Percentiles rank a stretch among this genome's conserved stretches.
Conservation (phyloP, 164 flowering plant genomes). For the Sedum album region DNA sequence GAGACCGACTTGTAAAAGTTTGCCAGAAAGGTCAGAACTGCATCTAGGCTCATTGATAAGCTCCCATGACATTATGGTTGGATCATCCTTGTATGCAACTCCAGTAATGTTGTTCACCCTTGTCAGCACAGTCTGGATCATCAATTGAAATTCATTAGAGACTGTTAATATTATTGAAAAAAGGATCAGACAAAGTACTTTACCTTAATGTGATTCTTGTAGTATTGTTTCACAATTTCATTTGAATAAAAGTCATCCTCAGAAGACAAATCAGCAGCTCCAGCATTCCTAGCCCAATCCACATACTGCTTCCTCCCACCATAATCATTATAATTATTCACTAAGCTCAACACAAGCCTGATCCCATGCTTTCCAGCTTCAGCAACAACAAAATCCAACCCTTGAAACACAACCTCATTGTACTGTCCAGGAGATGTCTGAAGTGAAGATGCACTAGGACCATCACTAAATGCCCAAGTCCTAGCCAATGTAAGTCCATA, state of each 20-base stretch:
- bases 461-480: constrained; percentile 90
- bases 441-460: constrained; percentile 35
- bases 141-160: too few species aligned
- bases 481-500: constrained; percentile 62
- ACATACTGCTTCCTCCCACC: constrained; percentile 82
- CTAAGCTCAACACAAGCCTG: constrained; percentile 58
- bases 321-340: constrained; percentile 51
- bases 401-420: constrained; percentile 68
- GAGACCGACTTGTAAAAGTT: constrained; percentile 48
- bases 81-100: too few species aligned
- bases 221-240: constrained; percentile 47
- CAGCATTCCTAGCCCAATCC: constrained; percentile 66
- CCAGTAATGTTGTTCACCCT: constrained; percentile 54
- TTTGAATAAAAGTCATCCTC: constrained; percentile 80
- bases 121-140: constrained; percentile 48
- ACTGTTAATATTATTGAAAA: too few species aligned
- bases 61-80: constrained; percentile 90
- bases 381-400: too few species aligned
- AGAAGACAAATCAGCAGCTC: constrained; percentile 31
- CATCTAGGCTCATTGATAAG: constrained; percentile 88
- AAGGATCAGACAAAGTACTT: not conserved
- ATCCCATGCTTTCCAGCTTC: constrained; percentile 68
- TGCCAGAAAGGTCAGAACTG: constrained; percentile 49
- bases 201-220: constrained; percentile 70
- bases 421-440: constrained; percentile 73